Percentiles rank a stretch among this genome's conserved stretches.
Evolutionary conservation across 768 basidiomycete genomes (phyloP).

Genomic region (Pisolithus orientalis): DNA sequence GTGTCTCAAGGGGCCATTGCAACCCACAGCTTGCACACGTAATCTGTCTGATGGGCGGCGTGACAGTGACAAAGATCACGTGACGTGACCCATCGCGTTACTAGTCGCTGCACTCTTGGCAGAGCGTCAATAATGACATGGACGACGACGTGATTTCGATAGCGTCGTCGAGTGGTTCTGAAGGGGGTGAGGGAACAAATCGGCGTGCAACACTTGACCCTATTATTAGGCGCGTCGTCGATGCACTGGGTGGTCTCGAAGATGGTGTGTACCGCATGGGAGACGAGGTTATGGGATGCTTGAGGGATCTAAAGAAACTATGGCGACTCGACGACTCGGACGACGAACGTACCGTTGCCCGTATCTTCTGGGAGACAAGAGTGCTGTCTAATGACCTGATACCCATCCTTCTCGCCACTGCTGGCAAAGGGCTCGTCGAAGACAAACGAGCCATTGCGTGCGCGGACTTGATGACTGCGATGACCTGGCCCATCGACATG

Average conservation of each 20-base stretch:
- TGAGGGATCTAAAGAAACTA: slow-evolving; percentile 91
- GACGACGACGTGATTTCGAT: slow-evolving; percentile 31
- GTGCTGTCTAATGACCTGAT: slow-evolving; percentile 83
- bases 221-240: slow-evolving; percentile 67
- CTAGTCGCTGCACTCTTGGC: slow-evolving; percentile 2
- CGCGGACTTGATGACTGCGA: slow-evolving; percentile 87
- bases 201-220: slow-evolving; percentile 57
- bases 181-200: slow-evolving; percentile 26
- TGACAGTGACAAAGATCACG: slow-evolving; percentile 12
- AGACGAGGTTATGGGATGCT: slow-evolving; percentile 74
- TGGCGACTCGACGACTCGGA: slow-evolving; percentile 97
- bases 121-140: neutral
- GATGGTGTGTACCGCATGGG: slow-evolving; percentile 64
- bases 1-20: no score
- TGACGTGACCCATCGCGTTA: slow-evolving; percentile 24
- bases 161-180: slow-evolving; percentile 22
- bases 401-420: slow-evolving; percentile 76
- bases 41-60: neutral
- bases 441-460: slow-evolving; percentile 80
- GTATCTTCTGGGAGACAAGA: slow-evolving; percentile 87
- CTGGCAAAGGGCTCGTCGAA: slow-evolving; percentile 69
- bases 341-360: slow-evolving; percentile 92
- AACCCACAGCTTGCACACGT: no score
- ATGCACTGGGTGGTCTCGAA: slow-evolving; percentile 76
- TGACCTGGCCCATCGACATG: slow-evolving; percentile 99